Evolutionary conservation across 2,329 filamentous ascomycete species (phyloP), one percentile per base, ranked within the genome.

Genomic region (Aspergillus persii): DNA sequence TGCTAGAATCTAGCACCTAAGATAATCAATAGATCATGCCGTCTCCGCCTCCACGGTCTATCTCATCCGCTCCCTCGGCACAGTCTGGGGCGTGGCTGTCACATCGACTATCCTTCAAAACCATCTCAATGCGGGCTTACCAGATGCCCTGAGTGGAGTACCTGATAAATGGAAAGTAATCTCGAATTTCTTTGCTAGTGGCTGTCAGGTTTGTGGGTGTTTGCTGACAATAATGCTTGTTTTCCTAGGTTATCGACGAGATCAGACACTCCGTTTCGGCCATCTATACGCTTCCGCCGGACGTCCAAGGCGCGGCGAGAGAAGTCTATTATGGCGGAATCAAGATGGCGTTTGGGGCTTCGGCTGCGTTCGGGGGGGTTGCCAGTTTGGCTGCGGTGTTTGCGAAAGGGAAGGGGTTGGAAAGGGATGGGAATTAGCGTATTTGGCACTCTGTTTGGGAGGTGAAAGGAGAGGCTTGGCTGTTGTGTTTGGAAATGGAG

Each of bases 51-150:
- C 85, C 1, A 86, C 83, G 0, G 83, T 87, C 6, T 89, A 89
- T 68, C 79, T 89, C 23, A 81, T 89, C 48, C 82, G 86, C 29
- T 88, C 85, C 0, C 74, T 89, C 3, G 86, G 86, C 2, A 84
- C 81, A 0, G 85, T 89, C 15, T 88, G 84, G 81, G 86, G 86
- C 8, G 86, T 89, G 1, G 85, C 86, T 0, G 76, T 85, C 39
- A 84, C 84, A 0, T 86, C 85, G 8, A 81, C 85, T 6, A 85
- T 89, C 49, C 78, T 87, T 36, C 86, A 89, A 71, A 88, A 84
- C 58, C 84, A 82, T 57, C 77, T 89, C 63, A 84, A 79, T 65
- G 74, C 79, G 64, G 77, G 80, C 61, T 77, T 89, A 29, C 81
- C 82, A 4, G 73, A 76, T 61, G 84, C 80, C 63, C 74, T 88